Base-by-base conservation (phyloP, 208 protist species). In the Leishmania arabica region DNA sequence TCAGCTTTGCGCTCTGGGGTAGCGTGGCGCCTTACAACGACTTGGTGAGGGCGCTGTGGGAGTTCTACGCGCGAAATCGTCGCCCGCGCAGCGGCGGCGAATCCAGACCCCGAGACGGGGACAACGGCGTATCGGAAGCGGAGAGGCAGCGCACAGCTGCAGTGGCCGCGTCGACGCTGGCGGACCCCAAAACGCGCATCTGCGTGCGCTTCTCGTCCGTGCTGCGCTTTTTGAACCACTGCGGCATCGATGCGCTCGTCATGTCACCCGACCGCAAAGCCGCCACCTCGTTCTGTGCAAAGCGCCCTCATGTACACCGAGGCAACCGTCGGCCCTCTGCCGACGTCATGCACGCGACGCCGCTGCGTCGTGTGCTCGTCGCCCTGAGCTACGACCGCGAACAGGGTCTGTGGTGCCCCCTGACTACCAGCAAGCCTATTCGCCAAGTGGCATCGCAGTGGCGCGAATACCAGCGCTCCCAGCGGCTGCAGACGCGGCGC, bases 1-100 rank as follows among this genome's bases (percentile, higher is more conserved):
- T 93, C 34, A 90, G 89, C 58, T 79, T 95, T 49, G 69, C 85
- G 17, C 83, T 96, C 31, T 95, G 90, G 87, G 83, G 85, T 51
- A 92, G 83, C 27, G 85, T 90, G 5, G 62, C 84, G 42, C 88
- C 88, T 34, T 84, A 88, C 84, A 92, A 93, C 70, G 93, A 92
- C 42, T 73, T 96, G 49, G 81, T 91, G 64, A 27, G 70, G 34
- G 88, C 86, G 15, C 72, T 84, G 40, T 56, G 73, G 64, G 8
- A 0, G 3, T 84, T 86, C 81, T 95, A 91, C 74, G 76, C 87
- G 27, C 5, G 62, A 8, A 64, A 56, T 66, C 54, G 24, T 42
- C 24, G 47, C 13, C 34, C 31, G 27, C 51, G 34, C 64, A n/a
- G 66, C 51, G 24, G 66, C 21, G 40, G 37, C 53, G 60, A 62